Evolutionary conservation across 192 early-diverging fungal species (phyloP), one percentile per base, ranked within the genome.

Genomic region (Entomortierella chlamydospora): DNA sequence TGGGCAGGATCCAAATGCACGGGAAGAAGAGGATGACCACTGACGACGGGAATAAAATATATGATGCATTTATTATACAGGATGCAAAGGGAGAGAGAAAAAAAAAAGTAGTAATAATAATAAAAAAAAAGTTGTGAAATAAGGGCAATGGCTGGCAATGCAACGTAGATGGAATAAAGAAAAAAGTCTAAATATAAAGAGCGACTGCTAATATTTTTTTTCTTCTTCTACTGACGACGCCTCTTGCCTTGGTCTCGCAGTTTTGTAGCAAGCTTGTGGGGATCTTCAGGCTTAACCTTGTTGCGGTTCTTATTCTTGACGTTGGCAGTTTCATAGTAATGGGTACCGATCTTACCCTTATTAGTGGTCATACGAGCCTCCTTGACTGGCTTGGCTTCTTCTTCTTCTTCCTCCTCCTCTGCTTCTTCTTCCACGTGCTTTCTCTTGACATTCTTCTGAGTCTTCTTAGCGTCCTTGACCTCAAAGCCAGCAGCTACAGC

Each of bases 271-370:
- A 86, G 57, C 61, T 86, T 87, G 20, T 79, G 61, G 22, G 86
- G 88, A 49, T 93, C 90, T 62, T 91, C 84, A 25, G 92, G 94
- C 68, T 90, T 91, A 45, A 79, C 80, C 77, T 93, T 95, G 81
- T 90, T 95, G 45, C 95, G 88, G 83, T 95, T 95, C 82, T 87
- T 86, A 84, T 98, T 98, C 88, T 99, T 99, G 80, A 99, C 92
- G 82, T 99, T 99, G 77, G 96, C 95, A 4, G 85, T 87, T 62
- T 93, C 91, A 66, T 99, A 99, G 82, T 89, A 99, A 82, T 99
- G 93, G 42, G 86, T 88, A 53, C 95, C 95, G 51, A 94, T 89
- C 85, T 97, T 97, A 52, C 85, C 83, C 86, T 98, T 98, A 88
- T 96, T 98, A 41, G 95, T 97, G 31, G 91, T 95, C 93, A 94